Evolutionary conservation across 2,329 filamentous ascomycete species (phyloP).

Genomic region (Ophiocordyceps camponoti-leonardi): DNA sequence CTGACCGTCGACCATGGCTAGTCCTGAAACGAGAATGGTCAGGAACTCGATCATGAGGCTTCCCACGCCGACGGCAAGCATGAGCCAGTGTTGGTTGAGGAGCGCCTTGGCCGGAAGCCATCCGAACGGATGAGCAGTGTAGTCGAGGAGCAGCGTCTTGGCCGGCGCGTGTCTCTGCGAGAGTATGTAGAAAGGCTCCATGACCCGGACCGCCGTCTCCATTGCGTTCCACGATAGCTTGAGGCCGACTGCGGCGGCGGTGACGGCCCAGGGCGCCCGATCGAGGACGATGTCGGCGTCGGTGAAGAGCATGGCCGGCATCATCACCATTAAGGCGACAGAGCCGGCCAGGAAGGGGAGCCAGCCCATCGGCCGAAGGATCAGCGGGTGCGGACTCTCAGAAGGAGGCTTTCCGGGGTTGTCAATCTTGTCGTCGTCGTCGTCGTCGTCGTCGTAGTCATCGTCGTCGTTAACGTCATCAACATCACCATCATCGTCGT

Average conservation of each 20-base stretch:
- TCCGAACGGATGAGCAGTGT: constrained; percentile 53
- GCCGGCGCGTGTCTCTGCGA: constrained; percentile 47
- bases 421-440: background rate
- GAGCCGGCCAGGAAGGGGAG: constrained; percentile 44
- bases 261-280: constrained; percentile 47
- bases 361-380: constrained; percentile 43
- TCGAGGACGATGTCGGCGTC: constrained; percentile 36
- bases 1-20: constrained; percentile 46
- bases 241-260: constrained; percentile 45
- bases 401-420: constrained; percentile 18
- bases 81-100: constrained; percentile 44
- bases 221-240: constrained; percentile 53
- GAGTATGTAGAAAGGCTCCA: constrained; percentile 59
- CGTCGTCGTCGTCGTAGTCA: constrained; percentile 25
- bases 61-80: constrained; percentile 52
- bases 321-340: constrained; percentile 34
- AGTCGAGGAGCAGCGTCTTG: constrained; percentile 52
- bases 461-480: constrained; percentile 22
- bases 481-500: too few relatives aligned
- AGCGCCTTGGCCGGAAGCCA: constrained; percentile 45
- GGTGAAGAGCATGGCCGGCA: constrained; percentile 47
- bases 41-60: constrained; percentile 57
- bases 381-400: constrained; percentile 49
- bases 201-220: constrained; percentile 53
- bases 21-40: constrained; percentile 49